A percentile compares a stretch with the other conserved stretches of the same genome.
Conservation (phyloP, 1,284 basidiomycete genomes). For the Apiotrichum gracile region DNA sequence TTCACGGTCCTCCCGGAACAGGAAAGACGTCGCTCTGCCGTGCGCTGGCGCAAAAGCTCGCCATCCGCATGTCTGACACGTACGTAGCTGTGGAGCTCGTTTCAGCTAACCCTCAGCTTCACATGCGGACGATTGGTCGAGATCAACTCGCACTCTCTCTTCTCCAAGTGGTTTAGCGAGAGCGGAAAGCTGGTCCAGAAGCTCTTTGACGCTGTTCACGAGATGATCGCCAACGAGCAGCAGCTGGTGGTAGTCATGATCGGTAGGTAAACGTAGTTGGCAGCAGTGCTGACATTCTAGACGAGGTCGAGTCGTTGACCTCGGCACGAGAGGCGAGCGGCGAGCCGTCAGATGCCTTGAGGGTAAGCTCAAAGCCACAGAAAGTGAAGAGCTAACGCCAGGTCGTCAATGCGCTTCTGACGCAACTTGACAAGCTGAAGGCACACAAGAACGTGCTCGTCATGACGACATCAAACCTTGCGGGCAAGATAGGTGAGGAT, state of each 20-base stretch:
- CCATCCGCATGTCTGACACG: slow-evolving; percentile 80
- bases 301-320: slow-evolving; percentile 95
- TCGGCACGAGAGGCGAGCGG: slow-evolving; percentile 85
- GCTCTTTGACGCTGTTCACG: slow-evolving; percentile 80
- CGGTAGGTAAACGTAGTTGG: slow-evolving; percentile 51
- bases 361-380: slow-evolving; percentile 54
- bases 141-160: slow-evolving; percentile 94
- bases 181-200: slow-evolving; percentile 96
- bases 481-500: slow-evolving; percentile 78
- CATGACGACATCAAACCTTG: slow-evolving; percentile 94
- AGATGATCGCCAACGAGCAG: slow-evolving; percentile 79
- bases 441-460: slow-evolving; percentile 88
- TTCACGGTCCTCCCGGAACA: slow-evolving; percentile 96
- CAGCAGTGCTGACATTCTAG: slow-evolving; percentile 47
- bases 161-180: slow-evolving; percentile 97
- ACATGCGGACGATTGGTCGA: slow-evolving; percentile 80
- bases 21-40: slow-evolving; percentile 95
- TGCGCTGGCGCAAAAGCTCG: slow-evolving; percentile 90
- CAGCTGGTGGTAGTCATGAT: slow-evolving; percentile 93
- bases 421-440: slow-evolving; percentile 93
- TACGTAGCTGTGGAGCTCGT: slow-evolving; percentile 38
- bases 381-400: slow-evolving; percentile 36
- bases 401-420: slow-evolving; percentile 96
- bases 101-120: slow-evolving; percentile 55
- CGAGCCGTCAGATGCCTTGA: slow-evolving; percentile 90